Base-by-base conservation (phyloP, 129 eudicot genomes). In the Escallonia rubra region DNA sequence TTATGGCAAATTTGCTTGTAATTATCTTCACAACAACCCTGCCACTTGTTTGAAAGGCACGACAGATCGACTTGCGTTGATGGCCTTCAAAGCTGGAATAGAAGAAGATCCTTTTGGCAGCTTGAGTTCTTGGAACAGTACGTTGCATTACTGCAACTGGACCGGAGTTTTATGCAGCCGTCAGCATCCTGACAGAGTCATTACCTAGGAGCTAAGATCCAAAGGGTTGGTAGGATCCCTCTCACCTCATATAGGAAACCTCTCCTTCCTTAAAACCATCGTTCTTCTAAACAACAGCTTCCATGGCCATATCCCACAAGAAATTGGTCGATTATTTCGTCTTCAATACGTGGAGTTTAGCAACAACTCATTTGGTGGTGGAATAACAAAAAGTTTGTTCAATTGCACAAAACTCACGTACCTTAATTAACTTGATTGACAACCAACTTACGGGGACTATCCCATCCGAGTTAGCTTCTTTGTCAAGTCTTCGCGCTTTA, bases 191-290 rank as follows among this genome's bases (percentile, higher is more conserved):
- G 10, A 50, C 40, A 51, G 71, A 53, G 61, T 66, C 71, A 40
- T 38, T 58, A 42, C 48, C 61, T 2, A 52, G 42, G 43, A 51
- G 41, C 71, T 66, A 2, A 3, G 61, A 13, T 52, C 61, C 6
- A 41, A 3, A 41, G 16, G 15, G 23, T 10, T 66, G 41, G 71
- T 53, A 3, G 71, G 71, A 23, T 7, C 61, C 12, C 2, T 66
- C 50, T 53, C 61, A 40, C 71, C 49, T 53, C 15, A 42, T 15
- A 14, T 66, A 14, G 71, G 71, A 66, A 66, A 66, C 49, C 13
- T 66, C 49, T 51, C 61, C 57, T 66, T n/a, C 1, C 41, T 66
- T 6, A 4, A 3, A 5, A 5, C 13, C 2, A 41, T 66, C 38
- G 1, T 8, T 40, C 71, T 66, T 0, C 40, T 8, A 34, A 39